Conservation (phyloP, 768 basidiomycete species). For the Tulasnella calospora region DNA sequence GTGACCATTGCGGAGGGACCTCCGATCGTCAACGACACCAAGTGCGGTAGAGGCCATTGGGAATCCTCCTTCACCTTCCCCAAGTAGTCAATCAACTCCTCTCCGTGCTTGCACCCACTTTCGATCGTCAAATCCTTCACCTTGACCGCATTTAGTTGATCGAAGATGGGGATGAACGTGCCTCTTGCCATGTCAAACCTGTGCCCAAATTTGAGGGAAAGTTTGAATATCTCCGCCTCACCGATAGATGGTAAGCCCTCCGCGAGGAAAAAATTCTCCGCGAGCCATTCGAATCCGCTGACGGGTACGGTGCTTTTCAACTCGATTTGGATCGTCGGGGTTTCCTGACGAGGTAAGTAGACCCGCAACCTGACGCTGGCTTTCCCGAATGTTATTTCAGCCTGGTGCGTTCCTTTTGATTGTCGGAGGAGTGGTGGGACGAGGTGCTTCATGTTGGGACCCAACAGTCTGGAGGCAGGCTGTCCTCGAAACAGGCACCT, state of each 20-base stretch:
- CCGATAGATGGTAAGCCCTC: not conserved
- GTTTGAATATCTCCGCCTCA: not conserved
- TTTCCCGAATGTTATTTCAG: no score
- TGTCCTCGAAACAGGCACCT: not conserved
- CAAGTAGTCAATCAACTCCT: not conserved
- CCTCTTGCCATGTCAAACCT: not conserved
- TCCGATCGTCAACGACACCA: not conserved
- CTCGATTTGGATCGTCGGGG: not conserved
- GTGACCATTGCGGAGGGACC: not conserved
- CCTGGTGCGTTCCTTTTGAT: not conserved
- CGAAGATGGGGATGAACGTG: not conserved
- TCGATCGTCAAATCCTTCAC: not conserved
- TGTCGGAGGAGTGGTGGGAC: not conserved
- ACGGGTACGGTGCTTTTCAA: not conserved
- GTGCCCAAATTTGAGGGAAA: not conserved
- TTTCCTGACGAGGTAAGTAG: not conserved
- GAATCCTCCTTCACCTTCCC: not conserved
- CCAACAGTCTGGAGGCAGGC: conserved; percentile 40
- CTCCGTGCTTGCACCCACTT: not conserved
- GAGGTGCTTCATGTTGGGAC: not conserved
- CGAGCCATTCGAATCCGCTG: not conserved
- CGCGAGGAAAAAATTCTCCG: not conserved
- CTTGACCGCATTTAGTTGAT: not conserved
- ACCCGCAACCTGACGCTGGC: not conserved
- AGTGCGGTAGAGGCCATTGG: not conserved